phyloP scores from a whole-genome alignment of 2,329 filamentous ascomycete genomes.

The Rhynchosporium secalis region DNA sequence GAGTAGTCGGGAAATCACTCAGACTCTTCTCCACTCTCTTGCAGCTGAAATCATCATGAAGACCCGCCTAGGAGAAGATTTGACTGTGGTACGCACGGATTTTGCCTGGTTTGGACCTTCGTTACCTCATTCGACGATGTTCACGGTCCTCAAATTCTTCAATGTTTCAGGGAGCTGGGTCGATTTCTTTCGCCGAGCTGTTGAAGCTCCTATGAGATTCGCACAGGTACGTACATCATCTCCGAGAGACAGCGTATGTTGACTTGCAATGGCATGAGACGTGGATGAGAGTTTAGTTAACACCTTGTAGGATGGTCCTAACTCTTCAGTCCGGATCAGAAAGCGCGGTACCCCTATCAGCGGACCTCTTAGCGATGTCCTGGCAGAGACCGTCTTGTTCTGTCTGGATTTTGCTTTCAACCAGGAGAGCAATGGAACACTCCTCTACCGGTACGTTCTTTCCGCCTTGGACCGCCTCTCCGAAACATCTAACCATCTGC shows the following conservation, averaged over 20 bases:
- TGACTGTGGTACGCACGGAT: constrained; percentile 57
- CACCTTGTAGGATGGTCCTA: constrained; percentile 49
- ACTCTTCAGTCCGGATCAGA: constrained; percentile 47
- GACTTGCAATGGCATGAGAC: not conserved
- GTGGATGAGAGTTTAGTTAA: not conserved
- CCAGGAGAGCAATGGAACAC: constrained; percentile 51
- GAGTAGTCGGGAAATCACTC: constrained; percentile 51
- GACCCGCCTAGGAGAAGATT: constrained; percentile 47
- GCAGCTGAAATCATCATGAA: constrained; percentile 55
- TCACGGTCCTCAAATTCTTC: constrained; percentile 58
- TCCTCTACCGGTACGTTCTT: constrained; percentile 51
- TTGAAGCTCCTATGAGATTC: constrained; percentile 61
- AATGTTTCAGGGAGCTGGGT: constrained; percentile 58
- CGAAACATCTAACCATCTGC: no score
- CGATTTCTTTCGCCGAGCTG: constrained; percentile 58
- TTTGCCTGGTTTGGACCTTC: constrained; percentile 59
- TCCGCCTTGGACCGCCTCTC: no score
- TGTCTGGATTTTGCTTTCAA: constrained; percentile 67
- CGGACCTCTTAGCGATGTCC: constrained; percentile 57
- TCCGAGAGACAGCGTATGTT: not conserved
- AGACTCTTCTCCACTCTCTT: constrained; percentile 56
- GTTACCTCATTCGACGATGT: constrained; percentile 59
- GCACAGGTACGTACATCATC: not conserved
- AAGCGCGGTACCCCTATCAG: constrained; percentile 60
- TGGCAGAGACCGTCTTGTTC: constrained; percentile 62